Evolutionary conservation across 179 eudicot genomes (phyloP).

Genomic region (Heliamphora pulchella): DNA sequence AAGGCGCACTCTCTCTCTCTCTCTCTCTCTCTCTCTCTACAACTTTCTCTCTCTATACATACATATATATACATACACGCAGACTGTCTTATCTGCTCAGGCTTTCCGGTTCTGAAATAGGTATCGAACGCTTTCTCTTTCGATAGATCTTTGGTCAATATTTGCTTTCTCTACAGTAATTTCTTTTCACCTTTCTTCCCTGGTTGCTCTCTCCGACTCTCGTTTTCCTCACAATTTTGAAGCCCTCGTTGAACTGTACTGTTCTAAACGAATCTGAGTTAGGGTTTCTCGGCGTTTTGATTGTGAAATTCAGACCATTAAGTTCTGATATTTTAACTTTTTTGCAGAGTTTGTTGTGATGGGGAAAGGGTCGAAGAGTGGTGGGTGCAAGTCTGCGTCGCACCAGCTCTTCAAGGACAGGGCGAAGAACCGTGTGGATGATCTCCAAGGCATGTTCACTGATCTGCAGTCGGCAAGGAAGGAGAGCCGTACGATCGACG

Average conservation of each 20-base stretch:
- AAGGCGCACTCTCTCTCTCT: not conserved
- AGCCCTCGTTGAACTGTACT: not conserved
- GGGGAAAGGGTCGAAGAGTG: conserved; percentile 75
- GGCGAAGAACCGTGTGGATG: conserved; percentile 95
- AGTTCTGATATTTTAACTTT: not conserved
- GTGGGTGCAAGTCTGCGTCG: conserved; percentile 71
- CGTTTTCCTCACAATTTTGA: not conserved
- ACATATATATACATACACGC: not conserved
- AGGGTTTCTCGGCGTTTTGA: conserved; percentile 11
- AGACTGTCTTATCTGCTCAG: not conserved
- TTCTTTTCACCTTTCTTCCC: not conserved
- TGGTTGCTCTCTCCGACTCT: not conserved
- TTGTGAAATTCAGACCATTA: not conserved
- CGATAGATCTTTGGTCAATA: not conserved
- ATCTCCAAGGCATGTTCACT: conserved; percentile 75
- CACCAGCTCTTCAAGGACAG: conserved; percentile 85
- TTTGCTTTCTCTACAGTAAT: not conserved
- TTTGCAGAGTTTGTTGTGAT: conserved; percentile 25
- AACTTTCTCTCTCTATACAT: no score
- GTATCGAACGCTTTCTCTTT: conserved; percentile 6
- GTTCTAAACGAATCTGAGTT: not conserved
- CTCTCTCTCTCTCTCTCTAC: not conserved
- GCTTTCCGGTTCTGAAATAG: conserved; percentile 4
- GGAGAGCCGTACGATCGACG: conserved; percentile 84
- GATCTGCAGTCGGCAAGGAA: conserved; percentile 85